These are phyloP conservation scores for Vicia sativa DNA, from an alignment of 306 rosid genomes.

Conservation along the genomic window DNA sequence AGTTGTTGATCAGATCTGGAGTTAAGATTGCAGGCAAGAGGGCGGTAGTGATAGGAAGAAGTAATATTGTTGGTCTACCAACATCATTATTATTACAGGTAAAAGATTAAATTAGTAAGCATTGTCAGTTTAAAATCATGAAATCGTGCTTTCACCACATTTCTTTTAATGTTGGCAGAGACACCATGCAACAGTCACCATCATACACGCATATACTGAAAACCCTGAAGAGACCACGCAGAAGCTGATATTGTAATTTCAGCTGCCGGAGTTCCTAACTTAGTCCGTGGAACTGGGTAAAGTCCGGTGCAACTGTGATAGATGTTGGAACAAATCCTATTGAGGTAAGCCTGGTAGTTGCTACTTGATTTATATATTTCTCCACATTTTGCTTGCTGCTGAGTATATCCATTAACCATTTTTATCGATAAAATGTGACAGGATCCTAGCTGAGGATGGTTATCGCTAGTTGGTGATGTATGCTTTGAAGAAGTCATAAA, in stretches of 20 bases:
- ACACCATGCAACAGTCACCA: slow-evolving; percentile 87
- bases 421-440: slow-evolving; percentile 32
- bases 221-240: slow-evolving; percentile 68
- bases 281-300: slow-evolving; percentile 90
- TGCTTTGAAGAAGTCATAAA: slow-evolving; percentile 76
- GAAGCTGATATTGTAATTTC: slow-evolving; percentile 85
- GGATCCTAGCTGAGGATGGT: slow-evolving; percentile 75
- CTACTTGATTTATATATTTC: not conserved
- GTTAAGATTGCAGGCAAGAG: slow-evolving; percentile 75
- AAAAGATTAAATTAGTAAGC: not conserved
- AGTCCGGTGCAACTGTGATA: slow-evolving; percentile 79
- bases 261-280: slow-evolving; percentile 90
- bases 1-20: slow-evolving; percentile 83
- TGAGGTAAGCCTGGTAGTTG: slow-evolving; percentile 56
- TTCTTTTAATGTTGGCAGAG: slow-evolving; percentile 56
- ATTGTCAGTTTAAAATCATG: not conserved
- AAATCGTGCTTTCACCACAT: slow-evolving; percentile 8
- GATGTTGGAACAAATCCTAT: slow-evolving; percentile 89
- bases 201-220: slow-evolving; percentile 72
- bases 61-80: slow-evolving; percentile 90
- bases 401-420: slow-evolving; percentile 10
- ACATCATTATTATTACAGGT: slow-evolving; percentile 90
- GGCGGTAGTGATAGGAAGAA: slow-evolving; percentile 88
- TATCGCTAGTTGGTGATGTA: slow-evolving; percentile 75
- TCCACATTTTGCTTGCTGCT: slow-evolving; percentile 1